phyloP scores from a whole-genome alignment of 192 early-diverging fungal species.

The Kickxella alabastrina region DNA sequence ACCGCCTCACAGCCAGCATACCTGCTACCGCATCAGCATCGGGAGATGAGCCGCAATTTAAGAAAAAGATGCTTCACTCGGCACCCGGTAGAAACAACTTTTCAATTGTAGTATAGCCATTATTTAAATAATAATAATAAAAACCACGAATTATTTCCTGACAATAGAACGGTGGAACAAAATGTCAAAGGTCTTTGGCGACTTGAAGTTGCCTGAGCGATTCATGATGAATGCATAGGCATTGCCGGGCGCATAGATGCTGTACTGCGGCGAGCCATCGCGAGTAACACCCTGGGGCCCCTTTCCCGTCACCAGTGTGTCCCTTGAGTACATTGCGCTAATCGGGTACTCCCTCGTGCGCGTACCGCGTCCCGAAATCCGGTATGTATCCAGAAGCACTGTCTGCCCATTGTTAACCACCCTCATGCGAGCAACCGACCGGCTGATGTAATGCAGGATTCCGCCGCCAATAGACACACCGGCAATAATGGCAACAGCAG shows the following conservation, averaged over 20 bases:
- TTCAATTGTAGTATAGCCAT: conserved; percentile 53
- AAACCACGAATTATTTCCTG: not conserved
- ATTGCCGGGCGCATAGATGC: conserved; percentile 17
- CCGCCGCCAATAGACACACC: conserved; percentile 33
- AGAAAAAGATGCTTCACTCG: conserved; percentile 66
- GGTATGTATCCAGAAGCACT: conserved; percentile 35
- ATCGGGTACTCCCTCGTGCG: conserved; percentile 11
- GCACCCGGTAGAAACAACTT: conserved; percentile 71
- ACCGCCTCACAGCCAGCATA: conserved; percentile 34
- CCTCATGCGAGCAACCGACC: conserved; percentile 30
- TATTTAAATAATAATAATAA: not conserved
- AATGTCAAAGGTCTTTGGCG: conserved; percentile 26
- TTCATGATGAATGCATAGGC: conserved; percentile 36
- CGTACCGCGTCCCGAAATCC: conserved; percentile 22
- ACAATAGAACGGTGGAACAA: conserved; percentile 25
- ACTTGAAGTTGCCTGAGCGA: conserved; percentile 26
- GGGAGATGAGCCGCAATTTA: conserved; percentile 20
- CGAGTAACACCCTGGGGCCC: conserved; percentile 27
- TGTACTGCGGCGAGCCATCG: conserved; percentile 29
- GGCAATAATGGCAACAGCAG: conserved; percentile 22
- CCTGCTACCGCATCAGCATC: not conserved
- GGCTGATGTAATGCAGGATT: conserved; percentile 34
- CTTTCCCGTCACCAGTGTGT: conserved; percentile 28
- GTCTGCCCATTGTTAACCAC: conserved; percentile 15
- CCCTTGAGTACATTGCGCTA: conserved; percentile 20